Conservation (phyloP, 306 rosid species). For the Benincasa hispida region DNA sequence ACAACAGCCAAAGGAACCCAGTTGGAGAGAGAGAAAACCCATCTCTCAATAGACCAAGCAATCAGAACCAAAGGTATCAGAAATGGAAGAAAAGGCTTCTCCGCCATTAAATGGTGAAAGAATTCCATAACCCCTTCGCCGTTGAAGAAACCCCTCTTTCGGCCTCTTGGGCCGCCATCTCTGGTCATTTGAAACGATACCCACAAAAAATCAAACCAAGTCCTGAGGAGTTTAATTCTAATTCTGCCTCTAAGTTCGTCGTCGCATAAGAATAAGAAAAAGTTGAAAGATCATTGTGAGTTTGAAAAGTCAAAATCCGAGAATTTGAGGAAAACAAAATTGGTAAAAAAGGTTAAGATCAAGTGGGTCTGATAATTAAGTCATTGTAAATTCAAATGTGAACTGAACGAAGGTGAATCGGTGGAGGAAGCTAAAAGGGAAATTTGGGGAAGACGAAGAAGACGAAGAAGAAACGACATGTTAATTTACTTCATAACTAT, state of each 20-base stretch:
- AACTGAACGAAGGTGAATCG: slow-evolving; percentile 1
- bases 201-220: neutral
- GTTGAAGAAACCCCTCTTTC: slow-evolving; percentile 12
- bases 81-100: slow-evolving; percentile 50
- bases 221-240: neutral
- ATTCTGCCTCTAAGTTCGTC: neutral
- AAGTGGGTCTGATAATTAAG: neutral
- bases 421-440: neutral
- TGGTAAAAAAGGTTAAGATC: neutral
- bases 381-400: neutral
- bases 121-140: slow-evolving; percentile 43
- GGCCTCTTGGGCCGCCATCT: slow-evolving; percentile 26
- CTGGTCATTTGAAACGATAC: slow-evolving; percentile 36
- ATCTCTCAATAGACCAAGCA: slow-evolving; percentile 78
- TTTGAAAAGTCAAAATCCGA: neutral
- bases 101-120: slow-evolving; percentile 29
- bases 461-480: neutral
- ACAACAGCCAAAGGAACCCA: slow-evolving; percentile 78
- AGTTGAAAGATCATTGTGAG: neutral
- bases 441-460: neutral
- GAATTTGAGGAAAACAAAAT: neutral
- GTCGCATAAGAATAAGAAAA: neutral
- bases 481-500: neutral
- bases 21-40: slow-evolving; percentile 71
- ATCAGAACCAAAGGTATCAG: slow-evolving; percentile 52